These are phyloP conservation scores for Begonia fuchsioides DNA, from an alignment of 306 rosid species.

Conservation along the genomic window DNA sequence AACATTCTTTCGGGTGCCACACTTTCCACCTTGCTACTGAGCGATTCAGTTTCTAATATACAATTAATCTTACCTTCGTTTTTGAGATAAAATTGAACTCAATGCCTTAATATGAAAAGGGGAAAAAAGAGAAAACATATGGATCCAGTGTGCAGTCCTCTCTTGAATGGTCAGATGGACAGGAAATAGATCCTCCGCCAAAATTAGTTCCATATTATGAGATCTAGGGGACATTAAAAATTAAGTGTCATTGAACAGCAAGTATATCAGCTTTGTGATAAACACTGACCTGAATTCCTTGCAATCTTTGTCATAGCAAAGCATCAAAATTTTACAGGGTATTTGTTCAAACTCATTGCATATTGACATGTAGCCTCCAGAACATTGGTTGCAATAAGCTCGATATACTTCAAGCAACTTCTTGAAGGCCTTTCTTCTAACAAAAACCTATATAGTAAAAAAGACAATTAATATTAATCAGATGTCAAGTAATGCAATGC, in stretches of 20 bases:
- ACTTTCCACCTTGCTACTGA: not conserved
- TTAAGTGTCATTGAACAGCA: conserved; percentile 11
- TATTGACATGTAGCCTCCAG: conserved; percentile 37
- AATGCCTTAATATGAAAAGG: conserved; percentile 54
- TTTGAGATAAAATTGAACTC: conserved; percentile 50
- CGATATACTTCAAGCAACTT: conserved; percentile 62
- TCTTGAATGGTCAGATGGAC: conserved; percentile 42
- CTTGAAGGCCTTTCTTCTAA: conserved; percentile 62
- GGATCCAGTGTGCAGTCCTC: conserved; percentile 84
- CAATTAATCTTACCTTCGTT: conserved; percentile 48
- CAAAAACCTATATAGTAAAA: conserved; percentile 40
- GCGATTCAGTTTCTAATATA: not conserved
- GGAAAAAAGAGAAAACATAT: conserved; percentile 57
- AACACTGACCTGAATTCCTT: conserved; percentile 69
- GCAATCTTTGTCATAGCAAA: conserved; percentile 80
- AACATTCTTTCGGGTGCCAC: not conserved
- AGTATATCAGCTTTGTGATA: too few relatives aligned
- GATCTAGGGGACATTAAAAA: conserved; percentile 28
- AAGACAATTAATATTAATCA: conserved; percentile 1
- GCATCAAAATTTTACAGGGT: conserved; percentile 79
- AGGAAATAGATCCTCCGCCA: conserved; percentile 64
- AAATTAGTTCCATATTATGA: conserved; percentile 67
- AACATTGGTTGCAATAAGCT: conserved; percentile 65
- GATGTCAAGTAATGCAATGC: not conserved
- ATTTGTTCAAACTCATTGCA: conserved; percentile 57